Percentiles rank a stretch among this genome's conserved stretches.
phyloP scores from a whole-genome alignment of 441 rosid genomes.

The Arabidopsis hybrid region DNA sequence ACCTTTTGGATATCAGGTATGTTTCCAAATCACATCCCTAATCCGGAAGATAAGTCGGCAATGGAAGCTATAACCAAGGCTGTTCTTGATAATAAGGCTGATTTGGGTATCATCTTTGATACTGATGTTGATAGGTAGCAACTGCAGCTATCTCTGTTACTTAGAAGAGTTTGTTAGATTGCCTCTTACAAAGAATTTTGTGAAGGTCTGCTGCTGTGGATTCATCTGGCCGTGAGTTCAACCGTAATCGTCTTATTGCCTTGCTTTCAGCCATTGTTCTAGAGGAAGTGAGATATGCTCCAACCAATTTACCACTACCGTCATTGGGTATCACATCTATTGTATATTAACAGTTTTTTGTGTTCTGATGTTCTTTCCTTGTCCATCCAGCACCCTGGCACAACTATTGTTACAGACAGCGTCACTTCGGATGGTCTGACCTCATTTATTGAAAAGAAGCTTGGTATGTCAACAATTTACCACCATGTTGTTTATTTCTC shows the following conservation, averaged over 20 bases:
- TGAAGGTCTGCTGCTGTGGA: conserved; percentile 99
- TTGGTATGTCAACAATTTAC: conserved; percentile 60
- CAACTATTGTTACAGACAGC: conserved; percentile 96
- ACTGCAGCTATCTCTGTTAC: conserved; percentile 26
- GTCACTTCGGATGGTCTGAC: conserved; percentile 97
- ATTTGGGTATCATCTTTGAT: conserved; percentile 97
- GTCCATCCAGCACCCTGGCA: conserved; percentile 79
- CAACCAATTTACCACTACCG: conserved; percentile 3
- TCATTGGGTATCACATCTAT: conserved; percentile 20
- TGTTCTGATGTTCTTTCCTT: conserved; percentile 29
- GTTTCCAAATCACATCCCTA: conserved; percentile 98
- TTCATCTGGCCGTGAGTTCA: conserved; percentile 83
- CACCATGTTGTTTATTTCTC: conserved; percentile 18
- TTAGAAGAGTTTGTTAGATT: conserved; percentile 3
- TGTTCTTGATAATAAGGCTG: conserved; percentile 91
- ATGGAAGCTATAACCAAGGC: conserved; percentile 90
- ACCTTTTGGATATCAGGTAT: conserved; percentile 61
- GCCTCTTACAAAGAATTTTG: conserved; percentile 25
- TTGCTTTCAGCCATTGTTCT: conserved; percentile 93
- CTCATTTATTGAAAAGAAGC: conserved; percentile 83
- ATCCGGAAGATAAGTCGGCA: conserved; percentile 97
- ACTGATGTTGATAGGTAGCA: conserved; percentile 96
- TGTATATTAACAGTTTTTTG: conserved; percentile 8
- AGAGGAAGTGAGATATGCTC: conserved; percentile 75
- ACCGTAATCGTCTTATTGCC: conserved; percentile 94